Evolutionary conservation across 495 filamentous ascomycete genomes (phyloP), one percentile per base, ranked within the genome.

Genomic region (Polyplosphaeria fusca): DNA sequence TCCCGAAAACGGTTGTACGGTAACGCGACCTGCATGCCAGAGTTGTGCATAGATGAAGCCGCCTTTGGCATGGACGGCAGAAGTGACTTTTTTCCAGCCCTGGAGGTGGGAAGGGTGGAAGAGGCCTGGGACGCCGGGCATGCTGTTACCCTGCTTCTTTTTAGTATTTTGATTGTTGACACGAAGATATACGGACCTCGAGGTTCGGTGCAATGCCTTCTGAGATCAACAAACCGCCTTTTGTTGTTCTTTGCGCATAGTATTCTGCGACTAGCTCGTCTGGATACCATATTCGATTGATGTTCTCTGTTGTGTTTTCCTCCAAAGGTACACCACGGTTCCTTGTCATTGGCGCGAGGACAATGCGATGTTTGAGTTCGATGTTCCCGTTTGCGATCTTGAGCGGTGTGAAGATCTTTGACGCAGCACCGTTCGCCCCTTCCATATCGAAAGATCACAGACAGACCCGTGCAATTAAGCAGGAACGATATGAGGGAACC

Each of bases 141-240:
- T 74, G 19, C 74, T 74, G 60, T 73, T 73, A 39, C 71, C 70
- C 67, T 73, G 20, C 23, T 20, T 5, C 16, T 3, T 11, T n/a
- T n/a, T n/a, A n/a, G n/a, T n/a, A n/a, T n/a, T n/a, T n/a, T n/a
- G n/a, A 23, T 47, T 44, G 19, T 47, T 18, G 12, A 20, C 16
- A 4, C 18, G 13, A 20, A 12, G 37, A n/a, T n/a, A n/a, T n/a
- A 62, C 39, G 44, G 32, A 73, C 70, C 67, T 77, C 73, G 0
- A 73, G 60, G n/a, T 72, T 77, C 25, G 77, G 74, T n/a, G 75
- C 71, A n/a, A 76, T 73, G 0, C 75, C 81, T 64, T 82, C 79
- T 4, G 73, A 73, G 32, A 84, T 79, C 30, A 82, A 68, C n/a
- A 84, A 59, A 1, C 77, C 77, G 12, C 81, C 81, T 13, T 73